Conservation (phyloP, 176 grass and related monocot genomes). For the Melocanna baccifera region DNA sequence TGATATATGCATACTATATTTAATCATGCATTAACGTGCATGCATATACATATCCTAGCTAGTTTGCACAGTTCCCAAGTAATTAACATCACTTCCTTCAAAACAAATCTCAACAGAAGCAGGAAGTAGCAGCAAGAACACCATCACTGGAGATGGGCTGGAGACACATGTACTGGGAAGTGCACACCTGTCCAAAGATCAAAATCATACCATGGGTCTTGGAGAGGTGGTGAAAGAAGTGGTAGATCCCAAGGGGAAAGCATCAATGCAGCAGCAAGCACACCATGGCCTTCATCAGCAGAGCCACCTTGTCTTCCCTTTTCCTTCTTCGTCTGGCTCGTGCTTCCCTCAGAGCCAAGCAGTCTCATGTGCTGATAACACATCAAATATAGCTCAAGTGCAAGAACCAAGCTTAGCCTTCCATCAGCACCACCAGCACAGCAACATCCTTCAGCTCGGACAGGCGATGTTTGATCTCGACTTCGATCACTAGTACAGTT, state of each 20-base stretch:
- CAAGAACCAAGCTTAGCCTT: slow-evolving; percentile 39
- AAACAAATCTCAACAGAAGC: slow-evolving; percentile 42
- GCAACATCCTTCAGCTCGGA: slow-evolving; percentile 59
- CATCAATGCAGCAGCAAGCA: slow-evolving; percentile 43
- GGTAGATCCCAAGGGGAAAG: slow-evolving; percentile 54
- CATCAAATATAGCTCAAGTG: slow-evolving; percentile 53
- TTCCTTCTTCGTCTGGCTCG: slow-evolving; percentile 46
- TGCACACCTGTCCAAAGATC: slow-evolving; percentile 40
- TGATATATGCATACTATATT: not conserved
- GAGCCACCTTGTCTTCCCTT: slow-evolving; percentile 43
- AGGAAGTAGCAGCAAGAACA: slow-evolving; percentile 51
- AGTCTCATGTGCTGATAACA: slow-evolving; percentile 37
- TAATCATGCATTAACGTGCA: not conserved
- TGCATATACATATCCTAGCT: not conserved
- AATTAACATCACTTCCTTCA: not conserved
- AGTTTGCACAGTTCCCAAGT: not conserved
- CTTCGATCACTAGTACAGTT: slow-evolving; percentile 53
- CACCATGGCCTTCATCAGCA: slow-evolving; percentile 39
- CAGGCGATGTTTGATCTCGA: slow-evolving; percentile 69
- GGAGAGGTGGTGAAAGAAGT: slow-evolving; percentile 59
- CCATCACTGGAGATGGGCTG: slow-evolving; percentile 33
- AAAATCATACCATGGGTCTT: slow-evolving; percentile 45
- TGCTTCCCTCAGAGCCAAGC: slow-evolving; percentile 45
- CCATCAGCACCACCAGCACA: slow-evolving; percentile 57
- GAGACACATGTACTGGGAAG: slow-evolving; percentile 41